Percentiles rank a stretch among this genome's conserved stretches.
phyloP scores from a whole-genome alignment of 768 basidiomycete species.

The Scleroderma bovista region DNA sequence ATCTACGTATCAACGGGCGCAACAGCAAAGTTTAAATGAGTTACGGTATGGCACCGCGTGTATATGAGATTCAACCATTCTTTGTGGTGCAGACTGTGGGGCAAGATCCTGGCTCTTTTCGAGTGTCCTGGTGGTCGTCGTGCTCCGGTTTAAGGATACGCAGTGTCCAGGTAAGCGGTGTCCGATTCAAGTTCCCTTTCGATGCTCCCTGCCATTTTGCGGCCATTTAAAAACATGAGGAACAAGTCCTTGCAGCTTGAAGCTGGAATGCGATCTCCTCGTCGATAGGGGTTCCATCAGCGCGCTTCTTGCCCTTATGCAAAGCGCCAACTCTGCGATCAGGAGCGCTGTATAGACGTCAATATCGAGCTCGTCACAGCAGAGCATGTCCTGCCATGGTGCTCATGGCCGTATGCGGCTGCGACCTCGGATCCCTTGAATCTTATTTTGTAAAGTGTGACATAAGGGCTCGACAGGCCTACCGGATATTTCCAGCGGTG shows the following conservation, averaged over 20 bases:
- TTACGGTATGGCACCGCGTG: neutral
- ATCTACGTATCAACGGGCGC: neutral
- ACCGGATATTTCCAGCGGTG: too few species aligned
- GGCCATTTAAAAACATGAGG: conserved; percentile 31
- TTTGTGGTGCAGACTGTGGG: conserved; percentile 13
- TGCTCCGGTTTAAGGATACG: conserved; percentile 32
- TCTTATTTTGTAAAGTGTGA: neutral
- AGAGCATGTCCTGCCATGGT: neutral
- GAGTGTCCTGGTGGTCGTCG: conserved; percentile 39
- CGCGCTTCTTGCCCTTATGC: conserved; percentile 36
- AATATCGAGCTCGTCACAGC: neutral
- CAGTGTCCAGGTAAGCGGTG: conserved; percentile 24
- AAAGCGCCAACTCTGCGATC: conserved; percentile 36
- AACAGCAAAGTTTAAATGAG: neutral
- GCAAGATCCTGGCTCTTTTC: conserved; percentile 21
- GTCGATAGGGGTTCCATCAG: conserved; percentile 31
- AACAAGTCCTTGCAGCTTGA: conserved; percentile 30
- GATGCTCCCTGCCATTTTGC: conserved; percentile 38
- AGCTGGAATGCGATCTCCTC: conserved; percentile 41
- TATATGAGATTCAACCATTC: conserved; percentile 5
- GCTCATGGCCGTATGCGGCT: neutral
- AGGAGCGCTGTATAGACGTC: conserved; percentile 39
- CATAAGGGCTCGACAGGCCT: neutral
- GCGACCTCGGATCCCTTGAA: too few species aligned
- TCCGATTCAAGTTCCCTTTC: conserved; percentile 37